Evolutionary conservation across 192 early-diverging fungal genomes (phyloP), one percentile per base, ranked within the genome.

Genomic region (Phycomyces blakesleeanus): DNA sequence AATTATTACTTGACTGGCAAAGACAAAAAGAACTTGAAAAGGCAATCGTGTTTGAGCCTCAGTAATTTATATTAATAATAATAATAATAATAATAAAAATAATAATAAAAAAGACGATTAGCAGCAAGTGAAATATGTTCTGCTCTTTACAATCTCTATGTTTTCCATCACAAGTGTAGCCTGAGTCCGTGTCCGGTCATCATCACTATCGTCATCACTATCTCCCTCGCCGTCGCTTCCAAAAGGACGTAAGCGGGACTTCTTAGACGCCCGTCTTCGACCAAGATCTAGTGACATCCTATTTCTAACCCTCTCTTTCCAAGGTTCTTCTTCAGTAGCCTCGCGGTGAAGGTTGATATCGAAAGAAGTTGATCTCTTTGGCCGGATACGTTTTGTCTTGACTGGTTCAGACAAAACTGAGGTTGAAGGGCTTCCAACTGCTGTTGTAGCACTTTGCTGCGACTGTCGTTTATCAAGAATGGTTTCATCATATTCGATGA

Each of bases 111-210:
- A 24, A 25, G 54, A 16, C 34, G 54, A 59, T 54, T 55, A 69
- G 24, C 67, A 69, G 49, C 67, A 69, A 5, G 67, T 69, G 61
- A 69, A 69, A 27, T 69, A 69, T 11, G 67, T 55, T 56, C 55
- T 55, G 27, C 58, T 69, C 37, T 69, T 69, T 40, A 69, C 67
- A 9, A 57, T 29, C 39, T 69, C 44, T 41, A 69, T 57, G 0
- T 29, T 56, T 51, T 69, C 67, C 59, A 69, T 69, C 16, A 69
- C 50, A 12, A 69, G 37, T 24, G 53, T 55, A 3, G 61, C 67
- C 3, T 49, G 67, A 8, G 34, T 54, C 3, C 18, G 16, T 15
- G 25, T n/a, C 2, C 56, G 24, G 0, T 64, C 54, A 10, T 66
- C 55, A 0, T 56, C 52, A 4, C 38, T 41, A 24, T 62, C 50